A percentile compares a stretch with the other conserved stretches of the same genome.
Conservation (phyloP, 371 early-diverging fungal genomes). For the Saksenaea oblongispora region DNA sequence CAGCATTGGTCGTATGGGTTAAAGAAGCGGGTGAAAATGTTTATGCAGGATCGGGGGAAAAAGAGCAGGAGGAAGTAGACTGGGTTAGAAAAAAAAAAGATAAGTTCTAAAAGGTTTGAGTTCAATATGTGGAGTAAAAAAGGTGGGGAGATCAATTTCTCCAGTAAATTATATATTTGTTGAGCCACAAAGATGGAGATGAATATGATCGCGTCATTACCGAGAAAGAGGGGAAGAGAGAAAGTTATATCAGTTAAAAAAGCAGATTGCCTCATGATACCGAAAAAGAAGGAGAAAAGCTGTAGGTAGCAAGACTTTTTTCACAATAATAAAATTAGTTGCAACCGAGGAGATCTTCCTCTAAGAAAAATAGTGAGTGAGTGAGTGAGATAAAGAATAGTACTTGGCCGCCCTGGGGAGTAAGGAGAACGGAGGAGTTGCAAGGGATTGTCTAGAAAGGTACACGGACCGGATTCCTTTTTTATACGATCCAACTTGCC, state of each 20-base stretch:
- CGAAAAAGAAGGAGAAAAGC: not conserved
- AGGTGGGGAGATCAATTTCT: not conserved
- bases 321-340: not conserved
- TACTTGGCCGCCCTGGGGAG: slow-evolving; percentile 4
- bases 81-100: not conserved
- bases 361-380: too few relatives aligned
- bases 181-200: not conserved
- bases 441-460: slow-evolving; percentile 5
- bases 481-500: not conserved
- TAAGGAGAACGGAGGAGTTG: slow-evolving; percentile 4
- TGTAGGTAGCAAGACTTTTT: not conserved
- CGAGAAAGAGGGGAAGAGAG: not conserved
- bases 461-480: slow-evolving; percentile 7
- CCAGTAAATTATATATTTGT: not conserved
- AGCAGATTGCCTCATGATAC: slow-evolving; percentile 3
- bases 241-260: not conserved
- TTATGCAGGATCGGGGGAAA: not conserved
- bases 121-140: slow-evolving; percentile 4
- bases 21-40: not conserved
- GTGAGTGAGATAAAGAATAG: too few relatives aligned
- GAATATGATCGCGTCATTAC: not conserved
- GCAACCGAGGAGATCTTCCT: not conserved
- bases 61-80: not conserved
- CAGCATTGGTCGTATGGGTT: not conserved
- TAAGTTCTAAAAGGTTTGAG: too few relatives aligned